phyloP scores from a whole-genome alignment of 768 basidiomycete species.

The Boletus eberwhitei region DNA sequence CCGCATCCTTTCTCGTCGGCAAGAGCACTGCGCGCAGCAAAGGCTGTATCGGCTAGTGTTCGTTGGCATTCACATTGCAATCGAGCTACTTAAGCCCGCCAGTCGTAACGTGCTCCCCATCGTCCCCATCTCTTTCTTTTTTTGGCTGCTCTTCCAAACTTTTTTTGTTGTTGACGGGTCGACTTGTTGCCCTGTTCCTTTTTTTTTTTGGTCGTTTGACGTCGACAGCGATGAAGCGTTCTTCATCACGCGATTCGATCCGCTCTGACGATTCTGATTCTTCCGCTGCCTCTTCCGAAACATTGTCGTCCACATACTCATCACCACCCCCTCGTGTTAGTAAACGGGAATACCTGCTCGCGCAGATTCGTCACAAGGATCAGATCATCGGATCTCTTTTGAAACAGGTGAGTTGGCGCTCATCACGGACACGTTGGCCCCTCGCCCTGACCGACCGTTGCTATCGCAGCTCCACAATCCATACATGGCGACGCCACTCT shows the following conservation, averaged over 20 bases:
- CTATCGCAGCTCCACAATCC: slow-evolving; percentile 59
- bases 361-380: slow-evolving; percentile 86
- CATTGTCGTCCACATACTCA: slow-evolving; percentile 35
- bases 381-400: slow-evolving; percentile 80
- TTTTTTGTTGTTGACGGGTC: neutral
- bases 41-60: slow-evolving; percentile 4
- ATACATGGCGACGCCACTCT: slow-evolving; percentile 73
- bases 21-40: slow-evolving; percentile 13
- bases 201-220: neutral
- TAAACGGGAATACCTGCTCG: slow-evolving; percentile 82
- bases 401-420: slow-evolving; percentile 56
- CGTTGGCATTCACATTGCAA: neutral
- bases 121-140: neutral
- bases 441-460: neutral
- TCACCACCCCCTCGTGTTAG: slow-evolving; percentile 40
- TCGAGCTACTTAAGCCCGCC: slow-evolving; percentile 22
- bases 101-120: neutral
- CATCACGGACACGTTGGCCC: neutral
- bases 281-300: slow-evolving; percentile 34
- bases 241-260: slow-evolving; percentile 16
- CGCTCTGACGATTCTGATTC: slow-evolving; percentile 28
- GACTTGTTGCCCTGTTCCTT: neutral
- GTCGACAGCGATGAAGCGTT: slow-evolving; percentile 13
- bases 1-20: slow-evolving; percentile 11
- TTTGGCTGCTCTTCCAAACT: neutral